Evolutionary conservation across 2,329 filamentous ascomycete species (phyloP), one percentile per base, ranked within the genome.

Genomic region (Orbilia oligospora): DNA sequence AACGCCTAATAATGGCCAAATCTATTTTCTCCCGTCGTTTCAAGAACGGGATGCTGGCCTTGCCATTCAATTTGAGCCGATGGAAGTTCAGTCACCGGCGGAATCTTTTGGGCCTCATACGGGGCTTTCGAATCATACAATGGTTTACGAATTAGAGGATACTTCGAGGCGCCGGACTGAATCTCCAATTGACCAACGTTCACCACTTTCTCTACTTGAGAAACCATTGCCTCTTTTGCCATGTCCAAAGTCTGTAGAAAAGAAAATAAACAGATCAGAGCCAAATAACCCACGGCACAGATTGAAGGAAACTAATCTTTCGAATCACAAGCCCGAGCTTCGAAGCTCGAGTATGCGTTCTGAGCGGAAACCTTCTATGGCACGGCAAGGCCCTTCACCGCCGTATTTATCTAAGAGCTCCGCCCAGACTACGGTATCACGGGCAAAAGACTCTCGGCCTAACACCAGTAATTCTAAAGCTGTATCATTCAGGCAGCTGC

Each of bases 1-100:
- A 22, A 68, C 71, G 27, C 63, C 71, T 33, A 44, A 65, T 30
- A 48, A 36, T 3, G 63, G 38, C n/a, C 64, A 69, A 48, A 5
- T 69, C 10, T 76, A 66, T 44, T 70, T 76, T 33, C 38, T 61
- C 20, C 72, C 72, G n/a, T 71, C 72, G 20, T 76, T 76, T 53
- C 56, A 66, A 38, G 51, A 73, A 30, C 48, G 22, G 22, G 49
- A 71, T 44, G 30, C 65, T n/a, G 72, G 72, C 1, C 44, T 76
- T 16, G 56, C 72, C 6, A 76, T 76, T 33, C 58, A 76, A 12
- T 76, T 76, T 49, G 49, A 71, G 38, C 72, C 65, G 12, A 22
- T 44, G 38, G 38, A 58, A 41, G 5, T 18, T 5, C 49, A 16
- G 8, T 24, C 18, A 3, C 33, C 10, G 18, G 16, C 18, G 18